These are phyloP conservation scores for Chlorociboria aeruginascens DNA, from an alignment of 495 filamentous ascomycete species.

Conservation along the genomic window DNA sequence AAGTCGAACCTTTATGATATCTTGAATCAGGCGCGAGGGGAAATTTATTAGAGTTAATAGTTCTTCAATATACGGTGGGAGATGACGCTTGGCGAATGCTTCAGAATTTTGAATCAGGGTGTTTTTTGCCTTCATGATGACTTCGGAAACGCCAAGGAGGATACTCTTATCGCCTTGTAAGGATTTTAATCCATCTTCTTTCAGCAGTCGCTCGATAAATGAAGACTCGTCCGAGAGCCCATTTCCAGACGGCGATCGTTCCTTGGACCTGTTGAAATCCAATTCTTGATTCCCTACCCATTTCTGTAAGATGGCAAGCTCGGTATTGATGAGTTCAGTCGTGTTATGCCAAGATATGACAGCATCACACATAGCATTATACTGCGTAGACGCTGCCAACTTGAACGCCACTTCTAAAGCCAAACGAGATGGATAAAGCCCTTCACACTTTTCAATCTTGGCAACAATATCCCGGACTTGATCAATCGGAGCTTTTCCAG, in stretches of 20 bases:
- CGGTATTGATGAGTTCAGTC: constrained; percentile 92
- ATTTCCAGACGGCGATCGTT: constrained; percentile 39
- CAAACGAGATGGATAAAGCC: constrained; percentile 66
- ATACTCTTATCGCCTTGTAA: constrained; percentile 77
- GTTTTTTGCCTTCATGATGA: constrained; percentile 86
- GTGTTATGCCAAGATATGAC: constrained; percentile 95
- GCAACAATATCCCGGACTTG: constrained; percentile 82
- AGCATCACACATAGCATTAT: constrained; percentile 68
- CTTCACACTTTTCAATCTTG: constrained; percentile 79
- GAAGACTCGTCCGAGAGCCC: constrained; percentile 78
- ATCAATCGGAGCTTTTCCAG: constrained; percentile 69
- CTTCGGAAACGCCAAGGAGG: constrained; percentile 66
- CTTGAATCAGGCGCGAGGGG: constrained; percentile 87
- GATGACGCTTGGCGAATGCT: constrained; percentile 76
- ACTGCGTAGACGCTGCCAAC: constrained; percentile 58
- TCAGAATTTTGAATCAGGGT: constrained; percentile 82
- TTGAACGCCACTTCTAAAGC: constrained; percentile 63
- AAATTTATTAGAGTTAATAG: constrained; percentile 93
- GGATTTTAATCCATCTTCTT: constrained; percentile 88
- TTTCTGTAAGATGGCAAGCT: constrained; percentile 76
- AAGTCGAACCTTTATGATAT: constrained; percentile 89
- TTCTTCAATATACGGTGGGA: constrained; percentile 95
- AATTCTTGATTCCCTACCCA: constrained; percentile 97
- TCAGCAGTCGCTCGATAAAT: constrained; percentile 94
- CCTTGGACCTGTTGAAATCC: constrained; percentile 64